phyloP scores from a whole-genome alignment of 257 asterid genomes.

The Eustoma russellianum region DNA sequence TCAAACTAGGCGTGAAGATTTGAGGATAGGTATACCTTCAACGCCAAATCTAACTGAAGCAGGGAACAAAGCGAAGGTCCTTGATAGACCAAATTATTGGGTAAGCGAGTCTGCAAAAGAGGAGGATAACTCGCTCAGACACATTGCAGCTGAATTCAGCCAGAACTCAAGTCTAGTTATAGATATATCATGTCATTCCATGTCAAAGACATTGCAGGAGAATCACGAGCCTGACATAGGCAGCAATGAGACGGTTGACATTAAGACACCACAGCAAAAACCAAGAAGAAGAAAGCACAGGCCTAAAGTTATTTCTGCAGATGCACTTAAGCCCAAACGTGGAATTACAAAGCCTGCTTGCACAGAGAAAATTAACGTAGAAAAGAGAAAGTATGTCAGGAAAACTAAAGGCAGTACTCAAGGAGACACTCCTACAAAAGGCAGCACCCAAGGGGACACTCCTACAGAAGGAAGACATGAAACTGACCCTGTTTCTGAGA shows the following conservation, averaged over 20 bases:
- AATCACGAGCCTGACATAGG: conserved; percentile 72
- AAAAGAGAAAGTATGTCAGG: conserved; percentile 50
- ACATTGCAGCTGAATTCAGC: conserved; percentile 20
- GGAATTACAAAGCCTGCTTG: conserved; percentile 29
- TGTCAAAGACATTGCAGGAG: conserved; percentile 36
- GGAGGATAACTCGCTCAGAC: conserved; percentile 15
- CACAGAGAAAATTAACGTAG: conserved; percentile 27
- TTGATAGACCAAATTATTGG: conserved; percentile 12
- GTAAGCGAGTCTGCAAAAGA: conserved; percentile 14
- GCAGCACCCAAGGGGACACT: conserved; percentile 20
- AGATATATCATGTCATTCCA: conserved; percentile 22
- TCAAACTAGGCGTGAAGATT: conserved; percentile 21
- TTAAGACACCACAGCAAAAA: conserved; percentile 61
- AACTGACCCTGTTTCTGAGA: conserved; percentile 16
- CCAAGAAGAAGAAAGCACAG: conserved; percentile 77
- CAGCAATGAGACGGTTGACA: conserved; percentile 36
- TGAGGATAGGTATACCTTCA: conserved; percentile 27
- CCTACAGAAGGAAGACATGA: not conserved
- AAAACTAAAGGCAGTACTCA: conserved; percentile 23
- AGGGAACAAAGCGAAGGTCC: conserved; percentile 20
- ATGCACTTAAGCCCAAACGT: conserved; percentile 37
- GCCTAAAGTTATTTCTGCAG: conserved; percentile 82
- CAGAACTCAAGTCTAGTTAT: conserved; percentile 15
- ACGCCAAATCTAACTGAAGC: conserved; percentile 48
- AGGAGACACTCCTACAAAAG: conserved; percentile 22